Percentiles rank a stretch among this genome's conserved stretches.
Evolutionary conservation across 2,329 filamentous ascomycete genomes (phyloP).

Genomic region (Aspergillus udagawae): DNA sequence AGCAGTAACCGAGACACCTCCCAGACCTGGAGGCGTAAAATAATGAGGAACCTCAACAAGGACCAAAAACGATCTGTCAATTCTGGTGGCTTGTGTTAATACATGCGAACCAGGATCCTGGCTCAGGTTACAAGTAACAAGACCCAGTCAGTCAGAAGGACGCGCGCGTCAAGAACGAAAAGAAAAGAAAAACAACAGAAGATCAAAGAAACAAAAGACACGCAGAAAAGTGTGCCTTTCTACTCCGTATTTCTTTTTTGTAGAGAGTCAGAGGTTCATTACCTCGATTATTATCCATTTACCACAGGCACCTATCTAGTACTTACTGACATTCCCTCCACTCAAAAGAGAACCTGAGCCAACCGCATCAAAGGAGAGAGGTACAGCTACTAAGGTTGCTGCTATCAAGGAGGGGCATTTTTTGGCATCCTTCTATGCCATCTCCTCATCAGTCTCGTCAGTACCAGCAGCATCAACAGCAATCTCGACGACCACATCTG

Average conservation of each 20-base stretch:
- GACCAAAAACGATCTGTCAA: background rate
- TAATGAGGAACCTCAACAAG: background rate
- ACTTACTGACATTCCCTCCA: background rate
- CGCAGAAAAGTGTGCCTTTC: background rate
- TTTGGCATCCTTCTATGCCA: background rate
- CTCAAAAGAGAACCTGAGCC: background rate
- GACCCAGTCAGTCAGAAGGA: slow-evolving; percentile 11
- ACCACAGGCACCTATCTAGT: background rate
- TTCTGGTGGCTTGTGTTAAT: slow-evolving; percentile 7
- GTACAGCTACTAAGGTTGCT: background rate
- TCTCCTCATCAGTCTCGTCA: background rate
- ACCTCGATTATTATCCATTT: background rate
- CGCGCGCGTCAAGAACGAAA: slow-evolving; percentile 7
- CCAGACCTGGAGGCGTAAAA: background rate
- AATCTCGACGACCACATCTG: background rate
- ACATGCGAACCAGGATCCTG: slow-evolving; percentile 14
- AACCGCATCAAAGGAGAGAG: too few relatives aligned
- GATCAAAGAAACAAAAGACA: background rate
- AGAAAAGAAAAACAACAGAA: slow-evolving; percentile 1
- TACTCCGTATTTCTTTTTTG: background rate
- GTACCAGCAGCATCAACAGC: background rate
- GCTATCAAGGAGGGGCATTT: background rate
- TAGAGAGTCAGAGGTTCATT: background rate
- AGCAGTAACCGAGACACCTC: background rate
- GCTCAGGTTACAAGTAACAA: slow-evolving; percentile 7